Evolutionary conservation across 495 filamentous ascomycete species (phyloP).

Genomic region (Pyronema domesticum): DNA sequence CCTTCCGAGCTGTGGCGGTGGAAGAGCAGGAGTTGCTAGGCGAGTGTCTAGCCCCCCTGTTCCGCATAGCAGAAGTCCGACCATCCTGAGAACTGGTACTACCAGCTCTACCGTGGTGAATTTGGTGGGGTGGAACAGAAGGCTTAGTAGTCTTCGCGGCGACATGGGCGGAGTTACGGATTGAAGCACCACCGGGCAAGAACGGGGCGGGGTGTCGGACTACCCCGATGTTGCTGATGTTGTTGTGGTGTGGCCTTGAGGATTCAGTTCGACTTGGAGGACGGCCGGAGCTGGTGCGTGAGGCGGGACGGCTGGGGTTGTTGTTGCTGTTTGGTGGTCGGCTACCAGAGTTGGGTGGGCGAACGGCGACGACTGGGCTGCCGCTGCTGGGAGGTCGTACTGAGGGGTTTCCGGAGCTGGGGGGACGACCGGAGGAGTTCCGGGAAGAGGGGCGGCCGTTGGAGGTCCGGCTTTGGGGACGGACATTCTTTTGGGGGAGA

Average conservation of each 20-base stretch:
- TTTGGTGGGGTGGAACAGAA: not conserved
- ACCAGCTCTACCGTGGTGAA: slow-evolving; percentile 38
- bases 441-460: slow-evolving; percentile 20
- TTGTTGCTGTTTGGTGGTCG: slow-evolving; percentile 15
- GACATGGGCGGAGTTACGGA: slow-evolving; percentile 61
- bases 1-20: slow-evolving; percentile 31
- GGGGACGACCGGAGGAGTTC: slow-evolving; percentile 17
- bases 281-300: slow-evolving; percentile 27
- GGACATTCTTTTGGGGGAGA: slow-evolving; percentile 15
- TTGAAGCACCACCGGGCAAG: slow-evolving; percentile 57
- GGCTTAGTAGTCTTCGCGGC: slow-evolving; percentile 49
- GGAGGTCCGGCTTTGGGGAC: slow-evolving; percentile 21
- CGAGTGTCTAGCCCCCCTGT: slow-evolving; percentile 31
- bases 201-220: slow-evolving; percentile 57
- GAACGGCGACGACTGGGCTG: slow-evolving; percentile 9
- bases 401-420: slow-evolving; percentile 22
- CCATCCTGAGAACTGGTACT: slow-evolving; percentile 43
- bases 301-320: slow-evolving; percentile 27
- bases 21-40: slow-evolving; percentile 39
- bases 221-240: slow-evolving; percentile 33
- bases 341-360: slow-evolving; percentile 23
- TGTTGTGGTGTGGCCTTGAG: slow-evolving; percentile 55
- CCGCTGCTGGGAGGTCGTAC: slow-evolving; percentile 25
- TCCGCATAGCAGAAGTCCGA: slow-evolving; percentile 30
- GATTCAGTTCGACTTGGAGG: slow-evolving; percentile 30